Conservation (phyloP, 768 basidiomycete genomes). For the Podaxis rugospora region DNA sequence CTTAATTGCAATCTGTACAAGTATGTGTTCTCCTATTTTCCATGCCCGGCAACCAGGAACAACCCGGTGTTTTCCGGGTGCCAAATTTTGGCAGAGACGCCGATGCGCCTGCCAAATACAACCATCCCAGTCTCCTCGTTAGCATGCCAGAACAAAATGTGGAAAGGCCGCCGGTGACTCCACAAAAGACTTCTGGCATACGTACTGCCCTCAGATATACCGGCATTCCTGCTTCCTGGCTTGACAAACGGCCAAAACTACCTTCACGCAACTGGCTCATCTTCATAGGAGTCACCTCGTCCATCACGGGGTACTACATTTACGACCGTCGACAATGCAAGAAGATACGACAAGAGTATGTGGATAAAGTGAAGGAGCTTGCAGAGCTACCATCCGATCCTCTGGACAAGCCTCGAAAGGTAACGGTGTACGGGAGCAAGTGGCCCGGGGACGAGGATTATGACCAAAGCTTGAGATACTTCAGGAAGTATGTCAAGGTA, state of each 20-base stretch:
- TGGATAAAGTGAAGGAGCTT: constrained; percentile 75
- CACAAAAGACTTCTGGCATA: constrained; percentile 44
- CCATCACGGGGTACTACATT: constrained; percentile 66
- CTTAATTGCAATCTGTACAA: constrained; percentile 8
- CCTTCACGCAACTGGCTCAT: constrained; percentile 95
- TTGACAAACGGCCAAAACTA: constrained; percentile 78
- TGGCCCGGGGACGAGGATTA: constrained; percentile 96
- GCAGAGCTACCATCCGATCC: constrained; percentile 63
- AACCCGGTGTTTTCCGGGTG: constrained; percentile 16
- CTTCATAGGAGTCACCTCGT: constrained; percentile 75
- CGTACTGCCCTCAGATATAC: constrained; percentile 63
- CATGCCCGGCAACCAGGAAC: background rate
- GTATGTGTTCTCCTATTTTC: background rate
- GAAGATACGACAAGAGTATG: constrained; percentile 69
- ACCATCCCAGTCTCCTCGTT: constrained; percentile 14
- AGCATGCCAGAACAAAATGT: constrained; percentile 21
- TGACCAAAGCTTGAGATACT: constrained; percentile 79
- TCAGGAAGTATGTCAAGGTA: constrained; percentile 97
- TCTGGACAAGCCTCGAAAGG: constrained; percentile 67
- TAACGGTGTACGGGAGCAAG: constrained; percentile 82
- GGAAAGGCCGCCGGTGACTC: constrained; percentile 18
- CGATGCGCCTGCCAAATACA: constrained; percentile 1
- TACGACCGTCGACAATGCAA: constrained; percentile 87
- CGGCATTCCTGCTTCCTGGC: constrained; percentile 69
- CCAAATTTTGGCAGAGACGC: background rate